phyloP scores from a whole-genome alignment of 75 land plant species.

The Pinus taeda region DNA sequence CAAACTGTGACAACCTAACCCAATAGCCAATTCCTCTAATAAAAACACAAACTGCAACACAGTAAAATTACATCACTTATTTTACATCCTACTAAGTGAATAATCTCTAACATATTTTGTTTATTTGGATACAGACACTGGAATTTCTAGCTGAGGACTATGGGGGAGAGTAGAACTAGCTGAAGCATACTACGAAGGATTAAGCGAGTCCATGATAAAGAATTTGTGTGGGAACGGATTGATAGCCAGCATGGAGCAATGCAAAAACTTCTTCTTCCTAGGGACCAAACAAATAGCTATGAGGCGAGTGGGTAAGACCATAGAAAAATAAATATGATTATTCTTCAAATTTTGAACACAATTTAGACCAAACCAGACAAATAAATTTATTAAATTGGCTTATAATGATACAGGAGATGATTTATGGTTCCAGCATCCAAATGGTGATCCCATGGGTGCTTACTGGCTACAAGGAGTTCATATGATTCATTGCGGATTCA shows the following conservation, averaged over 20 bases:
- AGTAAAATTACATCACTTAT: too few species aligned
- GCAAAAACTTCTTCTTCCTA: constrained; percentile 63
- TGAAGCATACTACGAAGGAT: constrained; percentile 50
- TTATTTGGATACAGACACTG: constrained; percentile 19
- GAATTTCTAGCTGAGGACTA: constrained; percentile 48
- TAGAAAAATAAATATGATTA: too few species aligned
- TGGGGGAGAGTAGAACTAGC: constrained; percentile 60
- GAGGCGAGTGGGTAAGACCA: constrained; percentile 59
- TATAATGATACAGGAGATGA: constrained; percentile 40
- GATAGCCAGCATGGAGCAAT: constrained; percentile 65
- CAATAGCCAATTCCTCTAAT: too few species aligned
- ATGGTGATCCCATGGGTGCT: constrained; percentile 50
- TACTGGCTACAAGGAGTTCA: constrained; percentile 67
- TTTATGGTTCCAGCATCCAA: constrained; percentile 65
- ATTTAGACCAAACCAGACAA: not conserved
- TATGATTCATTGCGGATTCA: constrained; percentile 61
- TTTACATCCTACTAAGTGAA: too few species aligned
- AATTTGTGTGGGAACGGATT: constrained; percentile 56
- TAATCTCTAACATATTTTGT: too few species aligned
- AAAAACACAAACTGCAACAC: too few species aligned
- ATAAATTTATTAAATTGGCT: not conserved
- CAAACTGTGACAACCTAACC: too few species aligned
- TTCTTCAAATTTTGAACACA: not conserved
- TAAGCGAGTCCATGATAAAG: constrained; percentile 33
- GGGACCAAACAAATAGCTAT: constrained; percentile 50